Evolutionary conservation across 2,329 filamentous ascomycete genomes (phyloP), one percentile per base, ranked within the genome.

Genomic region (Capronia americana): DNA sequence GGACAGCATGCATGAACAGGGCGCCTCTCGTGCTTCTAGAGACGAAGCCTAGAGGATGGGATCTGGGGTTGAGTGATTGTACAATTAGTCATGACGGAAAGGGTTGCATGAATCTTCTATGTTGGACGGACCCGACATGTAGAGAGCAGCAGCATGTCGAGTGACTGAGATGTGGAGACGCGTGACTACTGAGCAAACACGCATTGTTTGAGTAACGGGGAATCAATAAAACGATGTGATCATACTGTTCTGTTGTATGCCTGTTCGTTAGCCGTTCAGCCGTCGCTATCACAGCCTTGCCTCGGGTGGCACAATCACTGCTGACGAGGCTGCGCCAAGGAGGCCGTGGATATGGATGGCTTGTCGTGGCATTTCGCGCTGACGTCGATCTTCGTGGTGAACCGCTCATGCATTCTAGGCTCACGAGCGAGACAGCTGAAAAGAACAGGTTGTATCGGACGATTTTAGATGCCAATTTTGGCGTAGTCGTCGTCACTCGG

Each of bases 71-170:
- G 4, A 26, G 14, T 24, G 44, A 24, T 63, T 68, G 65, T 68
- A 68, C 61, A 61, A 70, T 59, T 65, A 68, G 61, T 64, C 63
- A 70, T 57, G 68, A 70, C 59, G 58, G 48, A 30, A 61, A 53
- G 23, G 57, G 41, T 48, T 59, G 28, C 24, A 30, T 30, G 38
- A 44, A 44, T 44, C 38, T n/a, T 44, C 38, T 20, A n/a, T n/a
- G 38, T 44, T 8, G 46, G 46, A 55, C 30, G 53, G 20, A n/a
- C 34, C 14, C 38, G 17, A 44, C 38, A 44, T n/a, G 38, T n/a
- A n/a, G 38, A 44, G 38, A 44, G 38, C 14, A 44, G 38, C 38
- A 41, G 3, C 34, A 44, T n/a, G 38, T 17, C 17, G 38, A 44
- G 11, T 51, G 48, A 28, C 14, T 3, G 48, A 51, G 20, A 20